phyloP scores from a whole-genome alignment of 352 stramenopile species.

The Pythium plurisporium region DNA sequence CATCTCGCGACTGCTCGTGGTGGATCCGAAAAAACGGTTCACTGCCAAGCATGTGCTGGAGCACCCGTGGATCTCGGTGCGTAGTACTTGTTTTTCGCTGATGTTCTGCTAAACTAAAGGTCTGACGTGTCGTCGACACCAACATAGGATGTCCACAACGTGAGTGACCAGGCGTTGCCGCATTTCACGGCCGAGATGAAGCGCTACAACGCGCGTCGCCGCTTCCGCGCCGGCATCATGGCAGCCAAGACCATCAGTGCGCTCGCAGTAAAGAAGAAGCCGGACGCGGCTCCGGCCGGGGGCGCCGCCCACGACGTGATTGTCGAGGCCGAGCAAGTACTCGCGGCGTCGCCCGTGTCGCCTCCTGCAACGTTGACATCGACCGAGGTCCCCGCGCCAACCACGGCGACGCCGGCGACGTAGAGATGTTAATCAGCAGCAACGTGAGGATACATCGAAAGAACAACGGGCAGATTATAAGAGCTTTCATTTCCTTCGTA shows the following conservation, averaged over 20 bases:
- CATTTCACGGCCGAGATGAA: constrained; percentile 90
- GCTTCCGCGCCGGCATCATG: constrained; percentile 81
- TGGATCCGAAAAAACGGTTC: constrained; percentile 88
- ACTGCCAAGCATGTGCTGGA: constrained; percentile 80
- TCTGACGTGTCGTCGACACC: no score
- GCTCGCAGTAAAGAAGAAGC: constrained; percentile 46
- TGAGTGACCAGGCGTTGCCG: constrained; percentile 71
- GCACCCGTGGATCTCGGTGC: constrained; percentile 80
- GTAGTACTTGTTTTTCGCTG: background rate
- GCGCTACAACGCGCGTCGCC: constrained; percentile 77
- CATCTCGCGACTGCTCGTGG: constrained; percentile 86
- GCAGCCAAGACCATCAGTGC: constrained; percentile 63
- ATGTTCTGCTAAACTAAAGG: no score
- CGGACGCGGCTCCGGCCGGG: constrained; percentile 28
- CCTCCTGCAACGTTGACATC: constrained; percentile 7
- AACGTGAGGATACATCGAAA: background rate
- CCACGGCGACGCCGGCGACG: background rate
- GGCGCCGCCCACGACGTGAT: constrained; percentile 13
- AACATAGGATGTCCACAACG: constrained; percentile 52
- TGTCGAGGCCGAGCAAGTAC: constrained; percentile 16
- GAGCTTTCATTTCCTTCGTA: background rate
- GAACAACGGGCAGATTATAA: background rate
- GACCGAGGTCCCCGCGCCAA: constrained; percentile 11
- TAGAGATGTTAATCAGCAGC: background rate
- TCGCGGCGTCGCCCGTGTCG: constrained; percentile 13